Evolutionary conservation across 106 monocot species (phyloP).

Genomic region (Acorus calamus): DNA sequence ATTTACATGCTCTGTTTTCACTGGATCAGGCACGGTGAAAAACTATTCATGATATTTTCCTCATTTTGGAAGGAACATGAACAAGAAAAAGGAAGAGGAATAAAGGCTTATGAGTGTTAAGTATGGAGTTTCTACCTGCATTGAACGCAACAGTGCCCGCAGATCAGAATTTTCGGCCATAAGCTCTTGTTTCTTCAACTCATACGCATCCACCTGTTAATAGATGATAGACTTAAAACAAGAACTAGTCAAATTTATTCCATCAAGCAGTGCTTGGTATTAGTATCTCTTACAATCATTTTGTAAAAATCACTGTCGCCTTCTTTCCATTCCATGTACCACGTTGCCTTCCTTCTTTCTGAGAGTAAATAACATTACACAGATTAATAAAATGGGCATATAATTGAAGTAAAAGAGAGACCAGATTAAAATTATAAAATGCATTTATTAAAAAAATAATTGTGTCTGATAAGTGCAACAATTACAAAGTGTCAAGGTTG

Average conservation of each 20-base stretch:
- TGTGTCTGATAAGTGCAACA: too few relatives aligned
- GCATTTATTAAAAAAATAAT: background rate
- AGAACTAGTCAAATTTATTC: too few relatives aligned
- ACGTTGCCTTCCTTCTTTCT: conserved; percentile 99
- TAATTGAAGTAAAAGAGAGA: background rate
- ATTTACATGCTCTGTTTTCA: too few relatives aligned
- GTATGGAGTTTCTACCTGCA: conserved; percentile 47
- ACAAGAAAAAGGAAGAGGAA: too few relatives aligned
- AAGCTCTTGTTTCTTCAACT: conserved; percentile 88
- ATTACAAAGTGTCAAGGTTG: too few relatives aligned
- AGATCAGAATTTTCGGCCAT: conserved; percentile 93
- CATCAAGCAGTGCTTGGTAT: background rate
- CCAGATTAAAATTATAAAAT: background rate
- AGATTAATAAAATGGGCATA: background rate
- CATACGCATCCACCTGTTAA: conserved; percentile 88
- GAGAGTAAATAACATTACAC: conserved; percentile 11
- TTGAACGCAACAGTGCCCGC: conserved; percentile 74
- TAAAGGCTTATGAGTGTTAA: too few relatives aligned
- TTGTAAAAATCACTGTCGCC: conserved; percentile 92
- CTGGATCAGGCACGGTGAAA: too few relatives aligned
- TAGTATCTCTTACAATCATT: conserved; percentile 70
- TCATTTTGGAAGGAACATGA: too few relatives aligned
- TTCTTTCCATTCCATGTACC: conserved; percentile 99
- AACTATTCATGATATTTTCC: too few relatives aligned
- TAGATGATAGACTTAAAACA: background rate